These are phyloP conservation scores for Solanum chilense DNA, from an alignment of 257 asterid species.

Conservation along the genomic window DNA sequence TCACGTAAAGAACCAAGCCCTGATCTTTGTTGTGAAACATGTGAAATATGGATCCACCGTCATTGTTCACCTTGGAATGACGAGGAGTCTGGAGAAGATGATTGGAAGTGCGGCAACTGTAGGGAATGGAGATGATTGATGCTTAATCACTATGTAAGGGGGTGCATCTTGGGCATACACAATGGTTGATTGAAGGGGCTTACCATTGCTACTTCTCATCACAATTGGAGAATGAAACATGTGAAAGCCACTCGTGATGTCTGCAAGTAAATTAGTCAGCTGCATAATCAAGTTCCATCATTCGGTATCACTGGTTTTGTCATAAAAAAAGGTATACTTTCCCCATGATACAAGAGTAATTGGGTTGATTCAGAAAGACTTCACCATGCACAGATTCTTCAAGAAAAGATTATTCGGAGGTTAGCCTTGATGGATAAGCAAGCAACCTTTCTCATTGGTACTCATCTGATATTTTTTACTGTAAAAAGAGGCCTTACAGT, in stretches of 20 bases:
- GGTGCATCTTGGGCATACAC: background rate
- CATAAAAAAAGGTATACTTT: background rate
- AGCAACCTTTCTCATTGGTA: background rate
- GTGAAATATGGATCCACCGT: constrained; percentile 51
- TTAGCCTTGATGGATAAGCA: background rate
- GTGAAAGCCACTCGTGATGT: background rate
- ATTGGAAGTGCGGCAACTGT: constrained; percentile 79
- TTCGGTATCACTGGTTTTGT: background rate
- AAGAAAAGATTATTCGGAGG: background rate
- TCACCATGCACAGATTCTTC: background rate
- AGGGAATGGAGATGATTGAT: constrained; percentile 45
- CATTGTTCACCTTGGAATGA: constrained; percentile 77
- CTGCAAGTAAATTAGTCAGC: too few species aligned
- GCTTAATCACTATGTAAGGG: background rate
- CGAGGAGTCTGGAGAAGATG: constrained; percentile 13
- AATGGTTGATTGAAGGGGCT: background rate
- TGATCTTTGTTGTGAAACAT: constrained; percentile 39
- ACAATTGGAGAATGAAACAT: background rate
- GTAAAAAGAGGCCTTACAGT: background rate
- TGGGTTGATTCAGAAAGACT: background rate
- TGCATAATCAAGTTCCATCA: background rate
- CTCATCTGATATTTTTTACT: background rate
- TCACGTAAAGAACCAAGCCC: constrained; percentile 36
- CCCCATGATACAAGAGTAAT: background rate
- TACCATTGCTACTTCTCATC: background rate